Evolutionary conservation across 768 basidiomycete genomes (phyloP).

Genomic region (Kwoniella botswanensis): DNA sequence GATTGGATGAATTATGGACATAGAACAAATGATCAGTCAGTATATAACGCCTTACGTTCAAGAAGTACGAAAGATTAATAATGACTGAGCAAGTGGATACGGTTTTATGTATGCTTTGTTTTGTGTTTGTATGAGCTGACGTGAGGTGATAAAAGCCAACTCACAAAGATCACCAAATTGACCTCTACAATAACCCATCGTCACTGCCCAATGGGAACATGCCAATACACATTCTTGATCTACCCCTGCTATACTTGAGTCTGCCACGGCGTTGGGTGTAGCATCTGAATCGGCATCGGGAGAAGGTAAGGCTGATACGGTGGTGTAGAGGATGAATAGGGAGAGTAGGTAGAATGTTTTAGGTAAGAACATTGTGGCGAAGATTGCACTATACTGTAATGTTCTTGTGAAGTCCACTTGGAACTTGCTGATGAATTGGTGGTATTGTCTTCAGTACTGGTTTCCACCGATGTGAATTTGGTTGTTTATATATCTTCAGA

Average conservation of each 20-base stretch:
- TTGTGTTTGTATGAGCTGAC: constrained; percentile 1
- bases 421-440: no score
- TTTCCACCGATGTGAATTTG: neutral
- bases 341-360: neutral
- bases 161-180: constrained; percentile 36
- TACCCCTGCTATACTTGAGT: constrained; percentile 15
- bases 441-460: no score
- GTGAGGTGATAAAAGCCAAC: constrained; percentile 11
- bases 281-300: neutral
- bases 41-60: no score
- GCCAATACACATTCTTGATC: constrained; percentile 34
- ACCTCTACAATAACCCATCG: constrained; percentile 36
- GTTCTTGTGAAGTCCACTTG: no score
- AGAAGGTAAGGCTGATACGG: neutral
- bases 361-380: neutral
- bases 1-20: neutral
- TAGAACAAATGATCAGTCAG: neutral
- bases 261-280: neutral
- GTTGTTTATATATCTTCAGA: neutral
- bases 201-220: constrained; percentile 44
- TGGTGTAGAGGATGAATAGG: no score
- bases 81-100: no score
- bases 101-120: no score
- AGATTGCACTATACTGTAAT: neutral
- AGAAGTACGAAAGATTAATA: no score